Evolutionary conservation across 2,329 filamentous ascomycete genomes (phyloP).

Genomic region (Cercospora brassicicola): DNA sequence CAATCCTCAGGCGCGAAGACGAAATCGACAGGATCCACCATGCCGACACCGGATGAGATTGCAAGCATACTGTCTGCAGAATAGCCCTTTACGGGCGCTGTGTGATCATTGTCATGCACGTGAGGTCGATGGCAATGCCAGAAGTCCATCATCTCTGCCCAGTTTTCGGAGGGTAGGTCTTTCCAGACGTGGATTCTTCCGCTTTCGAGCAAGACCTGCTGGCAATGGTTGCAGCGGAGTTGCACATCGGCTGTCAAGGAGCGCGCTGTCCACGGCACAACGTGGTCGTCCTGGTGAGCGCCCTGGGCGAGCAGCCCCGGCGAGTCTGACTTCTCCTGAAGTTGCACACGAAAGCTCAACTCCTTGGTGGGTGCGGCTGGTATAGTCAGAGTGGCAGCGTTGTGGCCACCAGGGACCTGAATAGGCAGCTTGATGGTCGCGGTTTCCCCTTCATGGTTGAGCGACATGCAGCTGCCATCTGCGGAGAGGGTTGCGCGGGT

Average conservation of each 20-base stretch:
- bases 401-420: slow-evolving; percentile 44
- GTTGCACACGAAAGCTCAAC: slow-evolving; percentile 55
- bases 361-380: slow-evolving; percentile 52
- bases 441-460: slow-evolving; percentile 49
- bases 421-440: slow-evolving; percentile 51
- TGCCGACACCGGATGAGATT: slow-evolving; percentile 65
- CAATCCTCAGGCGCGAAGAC: slow-evolving; percentile 71
- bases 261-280: slow-evolving; percentile 48
- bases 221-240: slow-evolving; percentile 36
- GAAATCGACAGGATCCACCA: slow-evolving; percentile 79
- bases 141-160: slow-evolving; percentile 99
- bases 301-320: slow-evolving; percentile 20
- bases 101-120: slow-evolving; percentile 47
- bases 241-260: slow-evolving; percentile 33
- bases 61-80: slow-evolving; percentile 75
- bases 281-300: slow-evolving; percentile 35
- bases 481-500: slow-evolving; percentile 49
- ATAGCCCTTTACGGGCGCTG: slow-evolving; percentile 66
- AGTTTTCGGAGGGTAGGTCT: slow-evolving; percentile 91
- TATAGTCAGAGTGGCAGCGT: slow-evolving; percentile 49
- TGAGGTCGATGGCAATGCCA: slow-evolving; percentile 98
- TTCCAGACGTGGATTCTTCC: slow-evolving; percentile 67
- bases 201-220: slow-evolving; percentile 28
- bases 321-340: slow-evolving; percentile 44
- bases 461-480: slow-evolving; percentile 46